A percentile compares a stretch with the other conserved stretches of the same genome.
phyloP scores from a whole-genome alignment of 208 protist species.

The Wallacemonas collosoma region DNA sequence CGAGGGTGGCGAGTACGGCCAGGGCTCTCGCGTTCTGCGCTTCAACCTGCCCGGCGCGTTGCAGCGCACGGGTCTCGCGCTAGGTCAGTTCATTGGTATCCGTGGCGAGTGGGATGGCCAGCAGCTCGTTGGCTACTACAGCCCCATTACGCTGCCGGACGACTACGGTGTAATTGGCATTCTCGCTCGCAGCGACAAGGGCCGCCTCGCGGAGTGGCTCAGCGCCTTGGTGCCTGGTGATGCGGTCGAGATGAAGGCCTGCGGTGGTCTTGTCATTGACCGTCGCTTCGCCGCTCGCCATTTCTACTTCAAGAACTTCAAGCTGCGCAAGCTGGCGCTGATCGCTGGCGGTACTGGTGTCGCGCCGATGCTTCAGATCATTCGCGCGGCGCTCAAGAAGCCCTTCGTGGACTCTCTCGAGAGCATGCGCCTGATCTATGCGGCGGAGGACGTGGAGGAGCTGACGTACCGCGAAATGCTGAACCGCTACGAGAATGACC shows the following conservation, averaged over 20 bases:
- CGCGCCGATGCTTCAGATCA: constrained; percentile 93
- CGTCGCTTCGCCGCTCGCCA: constrained; percentile 45
- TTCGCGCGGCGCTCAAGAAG: constrained; percentile 78
- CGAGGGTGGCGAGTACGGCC: constrained; percentile 19
- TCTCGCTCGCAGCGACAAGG: constrained; percentile 57
- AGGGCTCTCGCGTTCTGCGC: constrained; percentile 58
- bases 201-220: constrained; percentile 59
- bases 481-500: constrained; percentile 43
- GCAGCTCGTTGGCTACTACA: constrained; percentile 67
- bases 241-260: constrained; percentile 79
- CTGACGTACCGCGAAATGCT: constrained; percentile 62
- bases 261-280: constrained; percentile 55
- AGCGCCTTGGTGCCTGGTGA: constrained; percentile 65
- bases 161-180: constrained; percentile 70
- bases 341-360: constrained; percentile 88
- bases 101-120: constrained; percentile 52
- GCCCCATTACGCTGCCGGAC: constrained; percentile 75
- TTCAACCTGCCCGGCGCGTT: constrained; percentile 77
- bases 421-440: constrained; percentile 71
- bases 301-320: constrained; percentile 66
- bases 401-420: constrained; percentile 55
- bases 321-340: constrained; percentile 57
- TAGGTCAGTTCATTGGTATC: constrained; percentile 78
- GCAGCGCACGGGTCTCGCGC: constrained; percentile 66
- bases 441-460: constrained; percentile 59